phyloP scores from a whole-genome alignment of 257 asterid genomes.

The Nicotiana tabacum region DNA sequence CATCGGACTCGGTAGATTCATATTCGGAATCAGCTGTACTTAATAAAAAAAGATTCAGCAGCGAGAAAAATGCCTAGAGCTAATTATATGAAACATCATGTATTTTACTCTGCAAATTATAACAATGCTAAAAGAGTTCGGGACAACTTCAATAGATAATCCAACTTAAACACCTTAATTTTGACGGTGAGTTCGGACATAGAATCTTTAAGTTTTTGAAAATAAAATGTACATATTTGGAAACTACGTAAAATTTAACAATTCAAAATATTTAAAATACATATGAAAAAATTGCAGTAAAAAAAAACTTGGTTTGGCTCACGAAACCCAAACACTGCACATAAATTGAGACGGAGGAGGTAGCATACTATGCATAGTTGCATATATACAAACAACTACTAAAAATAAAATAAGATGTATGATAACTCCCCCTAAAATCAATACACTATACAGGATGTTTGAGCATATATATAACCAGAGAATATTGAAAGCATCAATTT shows the following conservation, averaged over 20 bases:
- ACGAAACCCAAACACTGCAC: no score
- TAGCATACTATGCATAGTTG: not conserved
- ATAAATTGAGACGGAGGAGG: no score
- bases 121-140: not conserved
- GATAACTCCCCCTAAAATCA: not conserved
- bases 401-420: not conserved
- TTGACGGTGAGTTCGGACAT: no score
- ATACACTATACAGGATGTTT: not conserved
- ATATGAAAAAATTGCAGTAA: no score
- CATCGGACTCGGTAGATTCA: constrained; percentile 74
- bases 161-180: not conserved
- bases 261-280: no score
- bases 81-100: not conserved
- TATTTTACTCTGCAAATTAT: not conserved
- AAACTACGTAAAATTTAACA: no score
- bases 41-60: constrained; percentile 16
- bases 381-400: not conserved
- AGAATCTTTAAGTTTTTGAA: no score
- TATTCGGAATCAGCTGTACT: constrained; percentile 64
- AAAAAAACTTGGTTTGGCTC: no score
- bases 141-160: not conserved
- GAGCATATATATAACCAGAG: not conserved
- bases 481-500: not conserved
- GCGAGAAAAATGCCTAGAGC: not conserved
- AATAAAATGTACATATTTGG: no score